Percentiles rank a stretch among this genome's conserved stretches.
phyloP scores from a whole-genome alignment of 306 rosid genomes.

The Cicer judaicum region DNA sequence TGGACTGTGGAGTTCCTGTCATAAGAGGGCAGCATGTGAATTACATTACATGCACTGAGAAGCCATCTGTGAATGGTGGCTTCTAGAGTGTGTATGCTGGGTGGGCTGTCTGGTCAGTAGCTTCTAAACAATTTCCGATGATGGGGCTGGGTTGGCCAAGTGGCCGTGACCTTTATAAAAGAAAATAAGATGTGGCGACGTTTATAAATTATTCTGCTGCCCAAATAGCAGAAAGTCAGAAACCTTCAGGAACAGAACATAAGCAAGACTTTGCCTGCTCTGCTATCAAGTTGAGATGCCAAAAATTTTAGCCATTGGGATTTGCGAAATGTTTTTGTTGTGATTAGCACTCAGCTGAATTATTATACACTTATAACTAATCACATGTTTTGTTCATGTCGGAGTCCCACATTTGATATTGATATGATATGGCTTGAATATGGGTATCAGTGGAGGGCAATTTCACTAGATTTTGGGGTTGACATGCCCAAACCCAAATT shows the following conservation, averaged over 20 bases:
- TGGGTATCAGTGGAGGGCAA: not conserved
- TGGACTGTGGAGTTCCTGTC: not conserved
- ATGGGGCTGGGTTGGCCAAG: not conserved
- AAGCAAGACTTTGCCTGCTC: not conserved
- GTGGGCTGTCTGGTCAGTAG: conserved; percentile 4
- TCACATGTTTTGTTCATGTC: not conserved
- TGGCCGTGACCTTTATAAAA: not conserved
- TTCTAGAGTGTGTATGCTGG: not conserved
- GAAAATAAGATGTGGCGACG: not conserved
- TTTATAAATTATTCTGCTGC: not conserved
- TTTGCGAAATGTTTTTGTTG: not conserved
- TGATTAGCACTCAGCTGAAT: not conserved
- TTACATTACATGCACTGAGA: not conserved
- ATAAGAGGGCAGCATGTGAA: not conserved
- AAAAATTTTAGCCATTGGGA: not conserved
- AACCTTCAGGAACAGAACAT: conserved; percentile 3
- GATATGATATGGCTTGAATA: not conserved
- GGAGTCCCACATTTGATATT: not conserved
- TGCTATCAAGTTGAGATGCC: conserved; percentile 4
- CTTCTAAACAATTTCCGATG: not conserved
- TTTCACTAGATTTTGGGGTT: not conserved
- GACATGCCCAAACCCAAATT: not conserved
- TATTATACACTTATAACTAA: too few relatives aligned
- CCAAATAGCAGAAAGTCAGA: not conserved
- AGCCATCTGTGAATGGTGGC: not conserved